These are phyloP conservation scores for Aspergillus ibericus DNA, from an alignment of 2,329 filamentous ascomycete species.

Conservation along the genomic window DNA sequence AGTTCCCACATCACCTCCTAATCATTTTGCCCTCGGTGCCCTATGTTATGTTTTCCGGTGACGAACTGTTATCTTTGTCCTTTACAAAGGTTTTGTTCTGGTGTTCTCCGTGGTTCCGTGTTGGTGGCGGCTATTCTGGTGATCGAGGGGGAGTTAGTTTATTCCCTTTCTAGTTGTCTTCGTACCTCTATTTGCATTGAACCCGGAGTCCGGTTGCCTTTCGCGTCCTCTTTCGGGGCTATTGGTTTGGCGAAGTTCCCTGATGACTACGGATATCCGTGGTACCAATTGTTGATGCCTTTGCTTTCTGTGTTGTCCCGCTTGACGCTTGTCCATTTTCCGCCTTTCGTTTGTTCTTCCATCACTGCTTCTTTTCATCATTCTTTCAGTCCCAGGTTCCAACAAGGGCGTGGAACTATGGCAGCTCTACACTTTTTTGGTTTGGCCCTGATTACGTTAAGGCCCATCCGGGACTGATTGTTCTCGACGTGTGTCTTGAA, in stretches of 20 bases:
- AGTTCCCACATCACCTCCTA: background rate
- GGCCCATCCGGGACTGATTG: background rate
- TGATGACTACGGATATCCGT: slow-evolving; percentile 3
- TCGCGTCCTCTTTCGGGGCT: slow-evolving; percentile 14
- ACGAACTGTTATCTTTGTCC: background rate
- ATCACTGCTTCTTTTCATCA: background rate
- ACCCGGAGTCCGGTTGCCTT: slow-evolving; percentile 26
- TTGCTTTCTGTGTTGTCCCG: background rate
- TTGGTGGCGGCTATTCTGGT: slow-evolving; percentile 17
- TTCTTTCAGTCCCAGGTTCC: background rate
- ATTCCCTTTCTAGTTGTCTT: slow-evolving; percentile 15
- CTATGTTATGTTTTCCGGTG: background rate
- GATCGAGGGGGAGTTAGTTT: slow-evolving; percentile 16
- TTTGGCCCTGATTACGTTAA: background rate
- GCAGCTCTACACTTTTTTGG: background rate
- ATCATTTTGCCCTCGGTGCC: background rate
- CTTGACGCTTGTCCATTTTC: background rate
- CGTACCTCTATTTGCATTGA: slow-evolving; percentile 26
- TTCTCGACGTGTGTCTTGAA: background rate
- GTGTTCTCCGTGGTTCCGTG: slow-evolving; percentile 18
- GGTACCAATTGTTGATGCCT: slow-evolving; percentile 4
- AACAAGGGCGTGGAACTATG: background rate
- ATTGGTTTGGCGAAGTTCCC: slow-evolving; percentile 14
- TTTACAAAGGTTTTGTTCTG: background rate
- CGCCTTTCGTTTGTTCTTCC: background rate